These are phyloP conservation scores for Ramaria sp. DNA, from an alignment of 768 basidiomycete genomes.

Conservation along the genomic window DNA sequence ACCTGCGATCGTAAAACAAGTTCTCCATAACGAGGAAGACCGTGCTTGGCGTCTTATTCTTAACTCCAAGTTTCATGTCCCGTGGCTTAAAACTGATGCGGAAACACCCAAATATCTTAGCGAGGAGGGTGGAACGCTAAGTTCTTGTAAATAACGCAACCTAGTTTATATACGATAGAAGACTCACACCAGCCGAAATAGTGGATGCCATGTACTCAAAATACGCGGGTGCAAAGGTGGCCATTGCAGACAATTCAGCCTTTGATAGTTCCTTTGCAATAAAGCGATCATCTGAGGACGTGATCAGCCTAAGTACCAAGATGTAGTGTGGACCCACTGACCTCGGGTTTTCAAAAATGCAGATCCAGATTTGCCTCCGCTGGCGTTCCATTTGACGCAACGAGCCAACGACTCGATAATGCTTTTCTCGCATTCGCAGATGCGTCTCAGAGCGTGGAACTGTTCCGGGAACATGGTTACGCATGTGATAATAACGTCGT, in stretches of 20 bases:
- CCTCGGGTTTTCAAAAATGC: slow-evolving; percentile 94
- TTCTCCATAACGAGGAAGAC: slow-evolving; percentile 98
- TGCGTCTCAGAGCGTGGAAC: slow-evolving; percentile 86
- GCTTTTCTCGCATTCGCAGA: slow-evolving; percentile 88
- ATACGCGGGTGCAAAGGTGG: slow-evolving; percentile 93
- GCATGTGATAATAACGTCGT: slow-evolving; percentile 83
- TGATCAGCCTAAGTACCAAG: slow-evolving; percentile 4
- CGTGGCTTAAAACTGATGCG: slow-evolving; percentile 85
- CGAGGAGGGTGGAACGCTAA: slow-evolving; percentile 86
- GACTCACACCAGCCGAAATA: slow-evolving; percentile 66
- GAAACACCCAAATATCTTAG: slow-evolving; percentile 95
- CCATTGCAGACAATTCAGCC: slow-evolving; percentile 88
- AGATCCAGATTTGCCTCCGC: slow-evolving; percentile 93
- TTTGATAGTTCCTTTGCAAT: slow-evolving; percentile 94
- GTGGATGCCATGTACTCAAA: slow-evolving; percentile 98
- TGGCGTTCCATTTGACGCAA: slow-evolving; percentile 93
- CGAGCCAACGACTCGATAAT: slow-evolving; percentile 90
- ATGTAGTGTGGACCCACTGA: slow-evolving; percentile 18
- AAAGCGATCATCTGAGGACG: slow-evolving; percentile 79
- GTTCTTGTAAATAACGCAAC: background rate
- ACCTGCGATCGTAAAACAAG: slow-evolving; percentile 84
- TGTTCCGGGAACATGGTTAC: slow-evolving; percentile 94
- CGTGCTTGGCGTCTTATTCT: slow-evolving; percentile 79
- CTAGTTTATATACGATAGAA: slow-evolving; percentile 6
- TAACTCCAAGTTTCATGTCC: slow-evolving; percentile 46